Base-by-base conservation (phyloP, 2,329 filamentous ascomycete genomes). In the Huntiella abstrusa region DNA sequence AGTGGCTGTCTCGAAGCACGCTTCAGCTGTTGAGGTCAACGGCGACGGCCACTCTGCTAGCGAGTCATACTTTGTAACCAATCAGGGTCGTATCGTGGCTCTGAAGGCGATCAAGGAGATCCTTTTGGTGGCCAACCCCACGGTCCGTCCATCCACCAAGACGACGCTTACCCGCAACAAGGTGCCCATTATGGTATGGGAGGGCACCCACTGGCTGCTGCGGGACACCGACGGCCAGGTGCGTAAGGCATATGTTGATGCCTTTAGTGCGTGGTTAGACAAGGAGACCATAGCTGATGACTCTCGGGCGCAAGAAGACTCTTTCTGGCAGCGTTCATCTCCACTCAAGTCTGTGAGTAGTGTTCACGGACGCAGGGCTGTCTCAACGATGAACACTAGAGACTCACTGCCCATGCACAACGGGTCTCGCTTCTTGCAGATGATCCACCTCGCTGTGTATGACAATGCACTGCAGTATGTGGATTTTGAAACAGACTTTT, bases 141-240 rank as follows among this genome's bases (percentile, higher is more conserved):
- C 70, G 53, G 71, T 69, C 16, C 75, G 70, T 53, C 64, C 70
- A 50, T 68, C 65, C 53, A 71, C 70, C 53, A 76, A 69, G 57
- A 70, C 67, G 44, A 73, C 73, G 28, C 71, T 91, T 44, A 75
- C 77, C 4, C 73, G 86, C 52, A 83, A 80, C 58, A 75, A 70
- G 36, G 83, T 92, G 1, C 78, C 83, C 0, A 69, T 93, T 6
- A 73, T 82, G 46, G 81, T 87, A 0, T 98, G 91, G 91, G 87
- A 96, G 60, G 85, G 84, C n/a, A 94, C 87, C 0, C 85, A 95
- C 51, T 94, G 85, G 83, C 73, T 96, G 39, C 65, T 96, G 15
- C 77, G 82, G 34, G 88, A 95, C 55, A 70, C 75, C 1, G 80
- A 87, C 55, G 75, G 75, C 32, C 70, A 75, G 32, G 86, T 96